Base-by-base conservation (phyloP, 352 stramenopile genomes). In the Globisporangium lucens region DNA sequence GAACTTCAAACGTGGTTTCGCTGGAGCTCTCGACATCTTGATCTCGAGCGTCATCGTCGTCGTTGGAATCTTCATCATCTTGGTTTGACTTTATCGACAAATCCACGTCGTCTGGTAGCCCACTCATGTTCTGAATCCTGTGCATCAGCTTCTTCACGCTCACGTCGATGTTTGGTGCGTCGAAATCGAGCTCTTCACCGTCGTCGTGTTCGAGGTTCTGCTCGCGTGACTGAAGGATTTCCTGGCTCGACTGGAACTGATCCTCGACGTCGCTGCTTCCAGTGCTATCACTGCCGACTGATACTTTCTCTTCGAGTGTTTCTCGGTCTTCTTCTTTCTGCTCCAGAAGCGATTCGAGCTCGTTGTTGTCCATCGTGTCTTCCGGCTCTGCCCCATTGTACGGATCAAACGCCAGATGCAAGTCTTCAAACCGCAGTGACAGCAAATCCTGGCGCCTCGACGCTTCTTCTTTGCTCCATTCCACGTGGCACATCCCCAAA, bases 331-430 rank as follows among this genome's bases (percentile, higher is more conserved):
- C 61, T 35, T 68, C 67, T 2, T 61, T 68, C 30, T 56, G 61
- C 29, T 72, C 67, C 27, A 72, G 55, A 4, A 67, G 47, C 17
- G 61, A 65, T 55, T 72, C 67, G 20, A 72, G 61, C 36, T 72
- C 67, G 56, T 72, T 72, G 30, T 72, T 68, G 43, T 72, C 67
- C 61, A 72, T 72, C 46, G 62, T 15, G 27, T 72, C 61, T 15
- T 68, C 61, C 15, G 35, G 55, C n/a, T 67, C 53, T 2, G 35
- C 55, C 17, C 67, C 67, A 56, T 53, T 29, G 38, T 56, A 68
- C 56, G 67, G 61, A 30, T 72, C 67, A 41, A 72, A 72, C 17
- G 55, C 67, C 13, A 52, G 10, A 30, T 72, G 67, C 30, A 72
- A 24, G 53, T 67, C 67, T 20, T 13, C 43, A 62, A 72, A 72